phyloP scores from a whole-genome alignment of 1,284 basidiomycete species.

The Ustanciosporium gigantosporum region DNA sequence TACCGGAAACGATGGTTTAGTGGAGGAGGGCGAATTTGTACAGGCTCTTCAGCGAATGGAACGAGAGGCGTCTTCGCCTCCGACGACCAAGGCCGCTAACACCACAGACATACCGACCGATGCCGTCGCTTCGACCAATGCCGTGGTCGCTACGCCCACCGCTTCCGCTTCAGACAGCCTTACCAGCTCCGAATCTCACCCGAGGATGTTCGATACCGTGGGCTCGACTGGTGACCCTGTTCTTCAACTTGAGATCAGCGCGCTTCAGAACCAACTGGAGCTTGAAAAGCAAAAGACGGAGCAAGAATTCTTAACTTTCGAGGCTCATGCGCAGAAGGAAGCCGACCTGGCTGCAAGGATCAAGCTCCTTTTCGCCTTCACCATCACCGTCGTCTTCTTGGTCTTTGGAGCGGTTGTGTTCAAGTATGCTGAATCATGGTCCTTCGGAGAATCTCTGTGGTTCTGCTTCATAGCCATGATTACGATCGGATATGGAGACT shows the following conservation, averaged over 20 bases:
- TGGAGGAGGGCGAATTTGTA: conserved; percentile 2
- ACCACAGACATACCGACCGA: background rate
- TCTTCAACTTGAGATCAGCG: conserved; percentile 16
- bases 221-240: conserved; percentile 17
- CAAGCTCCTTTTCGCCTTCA: conserved; percentile 14
- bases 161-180: background rate
- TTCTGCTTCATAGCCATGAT: conserved; percentile 68
- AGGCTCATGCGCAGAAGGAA: conserved; percentile 16
- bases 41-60: conserved; percentile 21
- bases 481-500: conserved; percentile 53
- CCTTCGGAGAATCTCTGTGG: conserved; percentile 66
- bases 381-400: conserved; percentile 65
- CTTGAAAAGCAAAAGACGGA: conserved; percentile 10
- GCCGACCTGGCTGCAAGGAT: conserved; percentile 9
- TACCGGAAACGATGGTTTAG: background rate
- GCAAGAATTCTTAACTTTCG: conserved; percentile 17
- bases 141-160: background rate
- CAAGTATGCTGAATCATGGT: conserved; percentile 66
- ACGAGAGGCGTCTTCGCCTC: conserved; percentile 2
- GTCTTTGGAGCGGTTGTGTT: conserved; percentile 68
- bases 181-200: background rate
- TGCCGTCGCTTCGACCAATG: background rate
- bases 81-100: background rate
- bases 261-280: conserved; percentile 13
- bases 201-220: background rate